phyloP scores from a whole-genome alignment of 371 early-diverging fungal genomes.

The Massospora cicadina region DNA sequence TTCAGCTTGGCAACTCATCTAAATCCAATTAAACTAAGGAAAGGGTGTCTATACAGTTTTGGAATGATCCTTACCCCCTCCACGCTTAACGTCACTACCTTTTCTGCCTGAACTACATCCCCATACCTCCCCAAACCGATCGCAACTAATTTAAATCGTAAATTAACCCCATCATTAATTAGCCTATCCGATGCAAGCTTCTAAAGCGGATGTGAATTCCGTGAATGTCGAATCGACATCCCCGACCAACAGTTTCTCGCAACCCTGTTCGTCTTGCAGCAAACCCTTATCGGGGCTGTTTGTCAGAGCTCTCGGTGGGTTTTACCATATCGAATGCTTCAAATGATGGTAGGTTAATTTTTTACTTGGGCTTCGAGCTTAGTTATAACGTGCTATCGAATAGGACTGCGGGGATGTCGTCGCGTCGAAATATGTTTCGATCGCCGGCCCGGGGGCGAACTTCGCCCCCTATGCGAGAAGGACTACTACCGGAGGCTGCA shows the following conservation, averaged over 20 bases:
- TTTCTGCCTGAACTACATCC: not conserved
- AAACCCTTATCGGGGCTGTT: conserved; percentile 51
- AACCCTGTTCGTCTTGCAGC: conserved; percentile 26
- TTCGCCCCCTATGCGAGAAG: conserved; percentile 60
- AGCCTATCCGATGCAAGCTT: conserved; percentile 7
- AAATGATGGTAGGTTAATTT: conserved; percentile 55
- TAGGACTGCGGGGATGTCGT: conserved; percentile 74
- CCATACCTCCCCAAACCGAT: not conserved
- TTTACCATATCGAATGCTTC: conserved; percentile 86
- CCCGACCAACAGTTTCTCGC: not conserved
- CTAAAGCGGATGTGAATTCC: conserved; percentile 8
- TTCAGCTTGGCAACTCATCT: too few relatives aligned
- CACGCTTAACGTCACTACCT: not conserved
- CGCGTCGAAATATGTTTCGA: conserved; percentile 77
- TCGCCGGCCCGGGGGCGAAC: conserved; percentile 34
- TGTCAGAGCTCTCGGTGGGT: conserved; percentile 72
- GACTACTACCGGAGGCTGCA: conserved; percentile 73
- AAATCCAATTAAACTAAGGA: too few relatives aligned
- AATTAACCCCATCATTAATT: not conserved
- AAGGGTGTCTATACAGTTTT: too few relatives aligned
- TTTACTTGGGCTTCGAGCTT: conserved; percentile 4
- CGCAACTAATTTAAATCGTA: not conserved
- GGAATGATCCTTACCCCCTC: not conserved
- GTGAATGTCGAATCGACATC: conserved; percentile 9
- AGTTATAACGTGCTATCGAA: conserved; percentile 4